These are phyloP conservation scores for Syzygium aqueum DNA, from an alignment of 345 rosid genomes.

Conservation along the genomic window DNA sequence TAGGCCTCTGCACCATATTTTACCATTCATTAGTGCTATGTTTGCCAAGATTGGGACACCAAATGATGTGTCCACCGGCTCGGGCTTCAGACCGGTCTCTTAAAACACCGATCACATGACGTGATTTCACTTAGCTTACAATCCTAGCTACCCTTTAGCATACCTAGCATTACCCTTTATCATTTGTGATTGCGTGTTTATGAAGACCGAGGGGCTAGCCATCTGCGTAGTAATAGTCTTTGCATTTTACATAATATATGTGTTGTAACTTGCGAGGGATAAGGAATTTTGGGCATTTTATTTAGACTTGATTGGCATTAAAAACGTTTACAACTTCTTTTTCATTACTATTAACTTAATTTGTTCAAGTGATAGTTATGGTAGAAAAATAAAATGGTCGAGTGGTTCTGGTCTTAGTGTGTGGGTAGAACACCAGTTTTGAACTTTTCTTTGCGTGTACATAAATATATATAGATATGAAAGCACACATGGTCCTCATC, in stretches of 20 bases:
- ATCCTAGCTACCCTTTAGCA: not conserved
- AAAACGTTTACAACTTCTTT: not conserved
- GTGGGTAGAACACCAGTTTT: not conserved
- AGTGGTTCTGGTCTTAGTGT: not conserved
- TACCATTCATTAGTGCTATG: not conserved
- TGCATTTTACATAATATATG: not conserved
- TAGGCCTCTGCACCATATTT: not conserved
- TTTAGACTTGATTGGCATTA: not conserved
- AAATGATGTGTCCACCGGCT: not conserved
- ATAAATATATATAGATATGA: not conserved
- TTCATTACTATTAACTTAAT: too few species aligned
- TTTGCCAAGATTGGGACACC: not conserved
- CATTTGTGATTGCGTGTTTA: not conserved
- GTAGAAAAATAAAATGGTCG: not conserved
- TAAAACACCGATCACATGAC: not conserved
- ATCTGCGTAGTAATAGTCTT: not conserved
- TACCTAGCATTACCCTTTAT: not conserved
- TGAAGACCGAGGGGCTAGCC: not conserved
- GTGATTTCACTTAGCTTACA: not conserved
- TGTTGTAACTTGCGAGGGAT: not conserved
- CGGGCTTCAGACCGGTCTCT: not conserved
- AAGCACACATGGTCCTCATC: not conserved
- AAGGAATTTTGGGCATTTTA: not conserved
- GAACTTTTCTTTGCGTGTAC: not conserved
- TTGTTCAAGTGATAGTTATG: not conserved